A percentile compares a stretch with the other conserved stretches of the same genome.
Conservation (phyloP, 768 basidiomycete genomes). For the Sporobolomyces roseus region DNA sequence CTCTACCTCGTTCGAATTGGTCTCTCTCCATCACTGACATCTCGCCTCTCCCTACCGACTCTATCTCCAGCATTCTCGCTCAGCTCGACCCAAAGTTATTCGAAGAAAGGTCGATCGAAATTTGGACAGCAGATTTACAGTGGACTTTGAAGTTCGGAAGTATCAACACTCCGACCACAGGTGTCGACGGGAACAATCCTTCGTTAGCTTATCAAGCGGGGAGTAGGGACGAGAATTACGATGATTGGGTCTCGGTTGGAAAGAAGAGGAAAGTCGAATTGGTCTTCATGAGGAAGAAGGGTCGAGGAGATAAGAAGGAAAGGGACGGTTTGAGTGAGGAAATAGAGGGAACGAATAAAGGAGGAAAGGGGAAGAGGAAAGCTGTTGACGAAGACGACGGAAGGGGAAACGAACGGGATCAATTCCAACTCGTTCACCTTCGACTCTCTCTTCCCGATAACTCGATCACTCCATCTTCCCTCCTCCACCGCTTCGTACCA, state of each 20-base stretch:
- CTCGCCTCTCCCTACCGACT: background rate
- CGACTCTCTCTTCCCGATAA: background rate
- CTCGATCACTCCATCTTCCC: background rate
- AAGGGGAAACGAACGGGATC: background rate
- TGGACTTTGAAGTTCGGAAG: constrained; percentile 11
- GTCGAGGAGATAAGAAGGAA: too few relatives aligned
- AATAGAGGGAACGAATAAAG: background rate
- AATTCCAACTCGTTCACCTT: constrained; percentile 2
- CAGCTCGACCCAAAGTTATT: background rate
- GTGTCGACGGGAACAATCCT: background rate
- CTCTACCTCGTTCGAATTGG: constrained; percentile 8
- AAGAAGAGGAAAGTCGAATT: constrained; percentile 4
- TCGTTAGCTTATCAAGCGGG: constrained; percentile 4
- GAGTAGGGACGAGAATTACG: background rate
- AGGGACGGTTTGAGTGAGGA: background rate
- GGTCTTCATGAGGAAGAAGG: constrained; percentile 5
- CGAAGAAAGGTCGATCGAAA: background rate
- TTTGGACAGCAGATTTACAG: background rate
- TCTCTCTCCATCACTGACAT: background rate
- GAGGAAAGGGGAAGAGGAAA: background rate
- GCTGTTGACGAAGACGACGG: background rate
- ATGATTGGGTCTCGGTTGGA: constrained; percentile 12
- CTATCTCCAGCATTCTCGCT: background rate
- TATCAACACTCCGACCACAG: background rate
- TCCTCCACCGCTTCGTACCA: background rate